These are phyloP conservation scores for Camellia sinensis DNA, from an alignment of 148 eudicot genomes.

Conservation along the genomic window DNA sequence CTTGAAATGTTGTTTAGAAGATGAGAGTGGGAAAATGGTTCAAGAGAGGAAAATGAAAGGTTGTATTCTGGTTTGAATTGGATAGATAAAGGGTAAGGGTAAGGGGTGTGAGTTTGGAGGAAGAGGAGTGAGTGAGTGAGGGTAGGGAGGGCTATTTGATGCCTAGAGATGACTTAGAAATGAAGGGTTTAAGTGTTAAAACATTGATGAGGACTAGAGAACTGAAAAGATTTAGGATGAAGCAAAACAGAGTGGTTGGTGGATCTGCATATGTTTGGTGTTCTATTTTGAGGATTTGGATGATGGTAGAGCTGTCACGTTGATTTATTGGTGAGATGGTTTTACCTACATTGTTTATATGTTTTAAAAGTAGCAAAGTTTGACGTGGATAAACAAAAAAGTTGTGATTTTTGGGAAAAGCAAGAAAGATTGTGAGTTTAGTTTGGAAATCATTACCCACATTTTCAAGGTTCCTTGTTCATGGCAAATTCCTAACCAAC, in stretches of 20 bases:
- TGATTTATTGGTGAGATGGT: background rate
- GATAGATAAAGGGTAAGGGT: background rate
- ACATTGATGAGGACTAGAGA: slow-evolving; percentile 26
- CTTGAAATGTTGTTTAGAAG: background rate
- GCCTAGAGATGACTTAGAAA: slow-evolving; percentile 12
- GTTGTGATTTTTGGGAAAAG: background rate
- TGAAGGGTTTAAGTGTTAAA: slow-evolving; percentile 6
- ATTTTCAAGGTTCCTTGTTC: no score
- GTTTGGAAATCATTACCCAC: background rate
- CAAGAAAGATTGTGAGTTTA: background rate
- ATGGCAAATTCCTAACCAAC: no score
- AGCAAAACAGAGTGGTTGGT: slow-evolving; percentile 32
- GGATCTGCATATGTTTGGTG: slow-evolving; percentile 27
- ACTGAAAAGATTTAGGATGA: slow-evolving; percentile 32
- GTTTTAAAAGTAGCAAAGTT: background rate
- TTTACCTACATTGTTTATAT: background rate
- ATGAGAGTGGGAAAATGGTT: slow-evolving; percentile 4
- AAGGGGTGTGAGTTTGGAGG: background rate
- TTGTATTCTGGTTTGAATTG: background rate
- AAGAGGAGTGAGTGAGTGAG: background rate
- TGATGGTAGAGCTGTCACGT: background rate
- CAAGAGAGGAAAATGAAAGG: background rate
- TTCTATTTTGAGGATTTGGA: background rate
- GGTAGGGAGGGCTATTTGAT: background rate
- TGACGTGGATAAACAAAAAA: background rate